Evolutionary conservation across 305 asterid genomes (phyloP).

Genomic region (Fraxinus baroniana): DNA sequence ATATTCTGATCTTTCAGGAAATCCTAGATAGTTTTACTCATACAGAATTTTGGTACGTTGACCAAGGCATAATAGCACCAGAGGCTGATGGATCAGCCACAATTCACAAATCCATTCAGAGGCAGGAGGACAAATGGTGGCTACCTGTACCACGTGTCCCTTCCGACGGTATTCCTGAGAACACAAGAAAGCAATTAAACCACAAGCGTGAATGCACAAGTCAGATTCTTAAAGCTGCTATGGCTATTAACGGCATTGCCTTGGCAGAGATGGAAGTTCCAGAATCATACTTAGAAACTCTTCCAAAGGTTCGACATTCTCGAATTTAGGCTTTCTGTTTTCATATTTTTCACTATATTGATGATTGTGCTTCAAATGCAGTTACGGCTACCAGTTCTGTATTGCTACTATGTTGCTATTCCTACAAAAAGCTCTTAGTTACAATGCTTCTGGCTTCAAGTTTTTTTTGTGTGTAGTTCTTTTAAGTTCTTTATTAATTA

Average conservation of each 20-base stretch:
- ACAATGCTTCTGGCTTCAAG: neutral
- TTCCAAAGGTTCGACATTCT: constrained; percentile 69
- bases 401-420: neutral
- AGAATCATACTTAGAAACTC: constrained; percentile 69
- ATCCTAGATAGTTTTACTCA: constrained; percentile 68
- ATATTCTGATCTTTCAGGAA: constrained; percentile 46
- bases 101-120: constrained; percentile 49
- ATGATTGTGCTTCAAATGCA: constrained; percentile 1
- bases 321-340: neutral
- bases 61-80: constrained; percentile 62
- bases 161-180: constrained; percentile 68
- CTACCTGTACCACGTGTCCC: constrained; percentile 92
- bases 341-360: neutral
- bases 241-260: constrained; percentile 63
- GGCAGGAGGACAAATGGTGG: constrained; percentile 98
- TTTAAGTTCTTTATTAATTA: neutral
- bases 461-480: neutral
- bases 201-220: constrained; percentile 72
- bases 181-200: constrained; percentile 47
- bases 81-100: constrained; percentile 69
- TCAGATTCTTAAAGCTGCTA: constrained; percentile 91
- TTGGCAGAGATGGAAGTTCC: constrained; percentile 97
- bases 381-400: neutral
- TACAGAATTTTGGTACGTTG: constrained; percentile 89
- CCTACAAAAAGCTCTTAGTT: neutral